Base-by-base conservation (phyloP, 1,284 basidiomycete genomes). In the Cryptococcus wingfieldii region DNA sequence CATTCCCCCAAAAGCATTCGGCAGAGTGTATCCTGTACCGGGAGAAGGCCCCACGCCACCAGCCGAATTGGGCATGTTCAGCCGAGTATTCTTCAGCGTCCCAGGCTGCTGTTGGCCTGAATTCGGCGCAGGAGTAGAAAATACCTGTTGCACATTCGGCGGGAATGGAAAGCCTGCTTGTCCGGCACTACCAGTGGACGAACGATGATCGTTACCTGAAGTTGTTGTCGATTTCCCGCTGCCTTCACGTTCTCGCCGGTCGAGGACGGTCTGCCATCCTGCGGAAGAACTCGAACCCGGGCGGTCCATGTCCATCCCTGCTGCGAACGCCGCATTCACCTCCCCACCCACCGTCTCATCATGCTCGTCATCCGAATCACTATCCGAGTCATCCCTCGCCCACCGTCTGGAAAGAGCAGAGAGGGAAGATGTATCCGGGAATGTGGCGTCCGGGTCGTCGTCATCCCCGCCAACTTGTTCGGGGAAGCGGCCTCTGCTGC, bases 241-340 rank as follows among this genome's bases (percentile, higher is more conserved):
- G 31, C 34, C 10, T 19, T 34, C 39, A 6, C 31, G 39, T n/a
- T 51, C 47, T 10, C 38, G 18, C 28, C 39, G 31, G 19, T 55
- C 60, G 10, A 60, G 66, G 4, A 60, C 66, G 5, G 60, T 60
- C 47, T 65, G 65, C 39, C 60, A 62, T 3, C 65, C 61, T 2
- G 59, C 61, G 27, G 47, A 50, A 45, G 38, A 31, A 9, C 63
- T 62, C 10, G 57, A 60, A 13, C 50, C 54, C 0, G 70, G 70
- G 9, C 72, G 55, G 53, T 75, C 73, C 63, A 75, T 69, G 46
- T 75, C 73, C 73, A 75, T 75, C 7, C 69, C 67, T 31, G 70
- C 69, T 18, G 72, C 73, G 38, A 74, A 75, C 1, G 71, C 73
- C 13, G 62, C 54, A 56, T 73, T 73, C 55, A 75, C 73, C 3